Evolutionary conservation across 2,329 filamentous ascomycete species (phyloP).

Genomic region (Phialophora chinensis): DNA sequence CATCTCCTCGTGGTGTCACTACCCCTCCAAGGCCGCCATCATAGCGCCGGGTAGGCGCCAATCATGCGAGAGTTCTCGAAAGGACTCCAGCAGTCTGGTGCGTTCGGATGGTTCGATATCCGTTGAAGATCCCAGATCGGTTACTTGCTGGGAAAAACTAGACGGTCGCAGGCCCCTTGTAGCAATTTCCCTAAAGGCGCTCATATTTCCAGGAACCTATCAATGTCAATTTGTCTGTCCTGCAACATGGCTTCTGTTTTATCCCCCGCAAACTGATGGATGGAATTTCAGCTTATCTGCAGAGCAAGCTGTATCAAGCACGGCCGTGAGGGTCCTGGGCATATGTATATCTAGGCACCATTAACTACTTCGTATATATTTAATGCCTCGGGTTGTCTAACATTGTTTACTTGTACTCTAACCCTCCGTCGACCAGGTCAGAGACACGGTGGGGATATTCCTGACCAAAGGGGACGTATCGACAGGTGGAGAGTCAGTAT

Average conservation of each 20-base stretch:
- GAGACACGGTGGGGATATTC: conserved; percentile 32
- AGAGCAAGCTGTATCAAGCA: too few species aligned
- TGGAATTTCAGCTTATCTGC: neutral
- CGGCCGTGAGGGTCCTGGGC: too few species aligned
- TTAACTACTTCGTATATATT: too few species aligned
- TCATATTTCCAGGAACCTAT: neutral
- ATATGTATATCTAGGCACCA: too few species aligned
- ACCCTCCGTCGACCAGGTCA: conserved; percentile 23
- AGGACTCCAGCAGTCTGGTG: neutral
- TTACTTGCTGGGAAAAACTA: neutral
- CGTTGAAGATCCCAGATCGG: neutral
- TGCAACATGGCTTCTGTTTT: neutral
- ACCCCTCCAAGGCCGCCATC: too few species aligned
- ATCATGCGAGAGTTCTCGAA: neutral
- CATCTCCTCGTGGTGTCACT: neutral
- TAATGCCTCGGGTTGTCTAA: too few species aligned
- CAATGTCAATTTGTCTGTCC: neutral
- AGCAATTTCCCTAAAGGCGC: neutral
- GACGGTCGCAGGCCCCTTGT: neutral
- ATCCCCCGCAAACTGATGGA: neutral
- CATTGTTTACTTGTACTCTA: too few species aligned
- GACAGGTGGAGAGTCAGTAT: conserved; percentile 42
- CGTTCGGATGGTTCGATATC: neutral
- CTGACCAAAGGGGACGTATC: conserved; percentile 28
- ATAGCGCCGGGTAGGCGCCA: neutral